These are phyloP conservation scores for Aphanomyces stellatus DNA, from an alignment of 352 stramenopile genomes.

Conservation along the genomic window DNA sequence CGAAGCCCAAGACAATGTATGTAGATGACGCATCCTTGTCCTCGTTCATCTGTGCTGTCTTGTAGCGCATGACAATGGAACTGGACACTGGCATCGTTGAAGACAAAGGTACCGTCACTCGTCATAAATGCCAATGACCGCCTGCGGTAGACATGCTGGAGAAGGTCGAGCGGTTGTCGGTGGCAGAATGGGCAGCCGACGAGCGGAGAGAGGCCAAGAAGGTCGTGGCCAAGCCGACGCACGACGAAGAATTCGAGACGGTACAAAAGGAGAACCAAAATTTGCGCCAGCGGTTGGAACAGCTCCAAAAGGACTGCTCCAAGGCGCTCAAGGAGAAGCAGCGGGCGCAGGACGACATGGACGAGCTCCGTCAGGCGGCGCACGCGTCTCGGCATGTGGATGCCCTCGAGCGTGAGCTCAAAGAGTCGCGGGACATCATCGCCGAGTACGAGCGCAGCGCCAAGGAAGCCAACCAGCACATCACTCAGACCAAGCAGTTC, in stretches of 20 bases:
- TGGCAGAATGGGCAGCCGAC: constrained; percentile 56
- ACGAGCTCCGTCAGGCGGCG: constrained; percentile 50
- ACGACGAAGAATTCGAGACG: constrained; percentile 27
- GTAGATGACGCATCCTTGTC: no score
- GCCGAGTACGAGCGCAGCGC: constrained; percentile 48
- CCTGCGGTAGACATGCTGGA: constrained; percentile 40
- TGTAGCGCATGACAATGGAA: constrained; percentile 46
- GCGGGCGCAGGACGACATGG: constrained; percentile 50
- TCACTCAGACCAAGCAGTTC: constrained; percentile 77
- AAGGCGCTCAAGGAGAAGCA: constrained; percentile 26
- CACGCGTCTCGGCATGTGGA: constrained; percentile 42
- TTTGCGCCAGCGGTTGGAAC: constrained; percentile 5
- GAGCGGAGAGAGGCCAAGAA: constrained; percentile 23
- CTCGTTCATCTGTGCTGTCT: neutral
- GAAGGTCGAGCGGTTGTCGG: constrained; percentile 63
- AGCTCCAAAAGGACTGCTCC: constrained; percentile 25
- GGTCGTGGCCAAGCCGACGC: neutral
- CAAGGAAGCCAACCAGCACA: constrained; percentile 53
- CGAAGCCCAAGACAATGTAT: constrained; percentile 55
- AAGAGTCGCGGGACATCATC: constrained; percentile 38
- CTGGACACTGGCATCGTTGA: constrained; percentile 71
- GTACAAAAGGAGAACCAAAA: constrained; percentile 24
- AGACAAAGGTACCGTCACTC: constrained; percentile 22
- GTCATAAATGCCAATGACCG: neutral
- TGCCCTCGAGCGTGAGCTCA: constrained; percentile 43